Evolutionary conservation across 331 rosid species (phyloP), one percentile per base, ranked within the genome.

Genomic region (Cucumis variabilis): DNA sequence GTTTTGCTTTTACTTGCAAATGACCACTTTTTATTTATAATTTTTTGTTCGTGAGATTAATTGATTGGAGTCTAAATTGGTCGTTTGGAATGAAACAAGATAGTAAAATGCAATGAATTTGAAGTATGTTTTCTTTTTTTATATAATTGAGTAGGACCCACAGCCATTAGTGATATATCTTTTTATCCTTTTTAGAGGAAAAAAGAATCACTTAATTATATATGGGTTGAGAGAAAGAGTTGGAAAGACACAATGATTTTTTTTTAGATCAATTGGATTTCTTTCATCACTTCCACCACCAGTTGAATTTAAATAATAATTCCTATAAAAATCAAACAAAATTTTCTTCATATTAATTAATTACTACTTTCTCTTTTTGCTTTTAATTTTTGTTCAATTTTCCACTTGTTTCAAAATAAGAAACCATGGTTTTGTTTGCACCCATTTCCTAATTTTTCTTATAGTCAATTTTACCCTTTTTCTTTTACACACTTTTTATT

Each of bases 71-170:
- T n/a, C 44, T 37, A 60, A 58, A 9, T 73, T 74, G 80, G 16
- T 73, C 7, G 7, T 37, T 74, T 41, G 53, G 2, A 33, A 17
- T 9, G 23, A 41, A 74, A 37, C n/a, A 7, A 70, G 5, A 37
- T 7, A 19, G 13, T 28, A 70, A n/a, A n/a, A 12, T 74, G 50
- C 80, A 74, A 74, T 74, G 80, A 74, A 74, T 74, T 74, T 74
- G 80, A 74, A 27, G 17, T 41, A 37, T 4, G 44, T 33, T 33
- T 33, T 33, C 3, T 33, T 33, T 33, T 33, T 33, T 33, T 30
- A 28, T 74, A 74, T 74, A 19, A 74, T 20, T 74, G 53, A 74
- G 53, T 33, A 20, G 51, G 80, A 74, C 2, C 37, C 37, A 33
- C 37, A 33, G 37, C 37, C 37, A 33, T 33, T 2, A 33, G 37